phyloP scores from a whole-genome alignment of 2,329 filamentous ascomycete genomes.

The Trichoderma sp. region DNA sequence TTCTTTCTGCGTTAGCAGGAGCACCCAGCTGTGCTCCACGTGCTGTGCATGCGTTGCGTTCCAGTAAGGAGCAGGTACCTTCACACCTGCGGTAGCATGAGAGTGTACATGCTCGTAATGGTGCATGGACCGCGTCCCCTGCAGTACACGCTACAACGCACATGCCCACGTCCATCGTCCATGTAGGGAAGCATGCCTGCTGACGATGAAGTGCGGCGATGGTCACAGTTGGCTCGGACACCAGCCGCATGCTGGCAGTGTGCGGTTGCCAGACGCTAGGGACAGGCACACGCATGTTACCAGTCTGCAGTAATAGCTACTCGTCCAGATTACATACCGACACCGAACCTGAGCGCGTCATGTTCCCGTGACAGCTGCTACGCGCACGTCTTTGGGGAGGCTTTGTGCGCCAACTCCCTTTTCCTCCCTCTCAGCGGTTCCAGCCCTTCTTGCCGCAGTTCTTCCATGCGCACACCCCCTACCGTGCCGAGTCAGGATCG shows the following conservation, averaged over 20 bases:
- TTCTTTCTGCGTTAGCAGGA: background rate
- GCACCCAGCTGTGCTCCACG: conserved; percentile 12
- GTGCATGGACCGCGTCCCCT: background rate
- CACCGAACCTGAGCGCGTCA: too few relatives aligned
- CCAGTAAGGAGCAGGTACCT: background rate
- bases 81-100: too few relatives aligned
- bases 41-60: conserved; percentile 2
- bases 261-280: conserved; percentile 12
- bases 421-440: background rate
- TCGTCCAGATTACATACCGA: too few relatives aligned
- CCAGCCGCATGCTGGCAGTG: conserved; percentile 24
- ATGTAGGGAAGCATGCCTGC: conserved; percentile 12
- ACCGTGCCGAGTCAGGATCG: conserved; percentile 1
- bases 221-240: conserved; percentile 13
- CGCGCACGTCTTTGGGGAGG: background rate
- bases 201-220: conserved; percentile 19
- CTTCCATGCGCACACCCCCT: background rate
- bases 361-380: too few relatives aligned
- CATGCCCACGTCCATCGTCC: too few relatives aligned
- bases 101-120: too few relatives aligned
- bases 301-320: too few relatives aligned
- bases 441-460: background rate
- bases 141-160: background rate
- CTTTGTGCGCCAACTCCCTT: background rate
- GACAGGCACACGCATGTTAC: background rate